These are phyloP conservation scores for Aspergillus taichungensis DNA, from an alignment of 495 filamentous ascomycete genomes.

Conservation along the genomic window DNA sequence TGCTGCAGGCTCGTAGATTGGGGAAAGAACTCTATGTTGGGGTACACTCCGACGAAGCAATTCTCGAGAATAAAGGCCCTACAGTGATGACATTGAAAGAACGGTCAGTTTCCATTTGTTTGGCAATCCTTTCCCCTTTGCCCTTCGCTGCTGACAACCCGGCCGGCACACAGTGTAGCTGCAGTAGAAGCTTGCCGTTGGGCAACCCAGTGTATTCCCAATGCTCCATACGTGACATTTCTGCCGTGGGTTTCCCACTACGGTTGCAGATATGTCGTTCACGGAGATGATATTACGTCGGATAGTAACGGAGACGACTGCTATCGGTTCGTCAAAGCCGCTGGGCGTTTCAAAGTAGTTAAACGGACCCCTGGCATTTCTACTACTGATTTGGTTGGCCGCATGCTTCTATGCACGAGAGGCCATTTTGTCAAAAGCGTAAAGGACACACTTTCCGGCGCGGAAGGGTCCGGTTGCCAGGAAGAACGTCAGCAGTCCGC, in stretches of 20 bases:
- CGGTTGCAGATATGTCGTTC: conserved; percentile 85
- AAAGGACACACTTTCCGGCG: conserved; percentile 52
- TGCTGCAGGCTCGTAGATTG: conserved; percentile 83
- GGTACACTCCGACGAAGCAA: conserved; percentile 89
- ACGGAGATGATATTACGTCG: conserved; percentile 86
- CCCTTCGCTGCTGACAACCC: conserved; percentile 15
- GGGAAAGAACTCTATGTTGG: conserved; percentile 84
- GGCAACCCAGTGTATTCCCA: conserved; percentile 71
- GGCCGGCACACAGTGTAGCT: conserved; percentile 42
- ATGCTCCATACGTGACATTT: conserved; percentile 91
- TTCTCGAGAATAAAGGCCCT: conserved; percentile 92
- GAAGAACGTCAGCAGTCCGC: conserved; percentile 56
- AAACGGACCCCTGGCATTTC: conserved; percentile 94
- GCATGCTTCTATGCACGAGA: conserved; percentile 90
- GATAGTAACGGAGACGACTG: conserved; percentile 84
- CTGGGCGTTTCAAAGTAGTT: conserved; percentile 85
- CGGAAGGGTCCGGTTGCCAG: conserved; percentile 60
- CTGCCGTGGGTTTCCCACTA: conserved; percentile 91
- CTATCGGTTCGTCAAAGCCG: conserved; percentile 92
- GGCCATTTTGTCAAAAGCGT: conserved; percentile 80
- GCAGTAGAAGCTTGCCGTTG: conserved; percentile 93
- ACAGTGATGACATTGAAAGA: conserved; percentile 93
- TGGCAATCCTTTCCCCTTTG: background rate
- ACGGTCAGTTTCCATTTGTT: conserved; percentile 44
- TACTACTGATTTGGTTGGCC: conserved; percentile 91